Percentiles rank a stretch among this genome's conserved stretches.
Evolutionary conservation across 306 rosid genomes (phyloP).

Genomic region (Alnus glutinosa): DNA sequence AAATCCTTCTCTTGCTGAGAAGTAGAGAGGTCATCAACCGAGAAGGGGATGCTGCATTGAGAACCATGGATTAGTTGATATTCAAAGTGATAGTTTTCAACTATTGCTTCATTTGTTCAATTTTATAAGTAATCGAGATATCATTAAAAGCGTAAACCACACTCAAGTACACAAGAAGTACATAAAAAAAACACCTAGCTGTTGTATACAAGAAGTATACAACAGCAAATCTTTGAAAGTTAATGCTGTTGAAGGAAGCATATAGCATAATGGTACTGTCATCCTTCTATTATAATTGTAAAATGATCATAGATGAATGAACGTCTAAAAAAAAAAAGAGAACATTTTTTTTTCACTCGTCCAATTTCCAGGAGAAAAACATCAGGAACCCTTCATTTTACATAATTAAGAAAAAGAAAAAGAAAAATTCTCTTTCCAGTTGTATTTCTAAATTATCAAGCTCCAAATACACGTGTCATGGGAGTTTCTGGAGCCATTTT

Average conservation of each 20-base stretch:
- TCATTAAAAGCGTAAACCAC: too few species aligned
- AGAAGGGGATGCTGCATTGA: conserved; percentile 84
- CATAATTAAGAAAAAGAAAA: neutral
- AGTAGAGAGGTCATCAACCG: conserved; percentile 94
- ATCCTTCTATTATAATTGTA: neutral
- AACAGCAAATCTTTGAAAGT: too few species aligned
- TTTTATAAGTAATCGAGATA: too few species aligned
- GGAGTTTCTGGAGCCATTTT: neutral
- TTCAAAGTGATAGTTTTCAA: neutral
- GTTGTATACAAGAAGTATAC: too few species aligned
- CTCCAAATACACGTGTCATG: neutral
- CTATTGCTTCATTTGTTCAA: neutral
- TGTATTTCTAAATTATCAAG: neutral
- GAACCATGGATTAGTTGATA: conserved; percentile 12
- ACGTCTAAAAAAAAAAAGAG: neutral
- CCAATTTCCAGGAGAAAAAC: neutral
- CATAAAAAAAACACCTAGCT: too few species aligned
- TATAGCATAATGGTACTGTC: neutral
- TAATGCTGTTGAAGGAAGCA: neutral
- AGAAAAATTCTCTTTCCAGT: neutral
- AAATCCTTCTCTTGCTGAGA: conserved; percentile 84
- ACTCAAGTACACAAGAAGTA: too few species aligned
- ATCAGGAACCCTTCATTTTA: neutral
- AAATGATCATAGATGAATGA: neutral
- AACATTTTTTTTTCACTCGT: neutral